A percentile compares a stretch with the other conserved stretches of the same genome.
Evolutionary conservation across 1,139 yeast species (phyloP).

Genomic region (Diutina catenulata): DNA sequence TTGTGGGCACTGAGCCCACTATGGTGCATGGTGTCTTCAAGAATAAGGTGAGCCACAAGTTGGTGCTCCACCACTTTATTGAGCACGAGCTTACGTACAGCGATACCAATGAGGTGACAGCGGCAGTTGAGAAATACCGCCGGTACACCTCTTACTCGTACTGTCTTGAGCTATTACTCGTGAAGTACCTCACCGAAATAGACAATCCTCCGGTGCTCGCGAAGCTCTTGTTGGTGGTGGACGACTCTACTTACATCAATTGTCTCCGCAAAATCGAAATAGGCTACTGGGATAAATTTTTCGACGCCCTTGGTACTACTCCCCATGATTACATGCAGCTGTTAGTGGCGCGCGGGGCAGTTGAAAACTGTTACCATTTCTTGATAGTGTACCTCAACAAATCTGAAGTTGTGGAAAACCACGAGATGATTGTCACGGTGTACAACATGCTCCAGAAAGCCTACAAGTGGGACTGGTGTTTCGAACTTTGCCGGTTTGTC

Average conservation of each 20-base stretch:
- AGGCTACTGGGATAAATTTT: conserved; percentile 28
- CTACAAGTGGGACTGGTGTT: conserved; percentile 33
- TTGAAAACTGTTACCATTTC: conserved; percentile 31
- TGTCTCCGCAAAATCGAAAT: conserved; percentile 34
- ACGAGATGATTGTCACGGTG: conserved; percentile 22
- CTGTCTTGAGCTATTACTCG: conserved; percentile 29
- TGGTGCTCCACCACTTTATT: conserved; percentile 27
- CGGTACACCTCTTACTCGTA: conserved; percentile 23
- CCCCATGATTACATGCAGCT: conserved; percentile 30
- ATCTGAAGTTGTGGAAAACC: conserved; percentile 16
- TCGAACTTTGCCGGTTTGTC: conserved; percentile 33
- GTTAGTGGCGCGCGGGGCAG: conserved; percentile 22
- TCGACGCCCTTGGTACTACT: conserved; percentile 21
- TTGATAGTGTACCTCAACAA: conserved; percentile 28
- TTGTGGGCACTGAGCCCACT: background rate
- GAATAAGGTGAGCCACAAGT: conserved; percentile 8
- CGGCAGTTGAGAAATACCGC: conserved; percentile 16
- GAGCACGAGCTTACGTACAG: conserved; percentile 24
- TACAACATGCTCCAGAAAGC: conserved; percentile 22
- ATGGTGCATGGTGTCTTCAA: background rate
- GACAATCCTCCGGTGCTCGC: conserved; percentile 12
- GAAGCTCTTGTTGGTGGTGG: conserved; percentile 20
- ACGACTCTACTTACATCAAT: conserved; percentile 26
- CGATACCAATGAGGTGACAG: conserved; percentile 10
- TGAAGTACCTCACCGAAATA: conserved; percentile 19